Evolutionary conservation across 768 basidiomycete genomes (phyloP).

Genomic region (Neoboletus subvelutipes): DNA sequence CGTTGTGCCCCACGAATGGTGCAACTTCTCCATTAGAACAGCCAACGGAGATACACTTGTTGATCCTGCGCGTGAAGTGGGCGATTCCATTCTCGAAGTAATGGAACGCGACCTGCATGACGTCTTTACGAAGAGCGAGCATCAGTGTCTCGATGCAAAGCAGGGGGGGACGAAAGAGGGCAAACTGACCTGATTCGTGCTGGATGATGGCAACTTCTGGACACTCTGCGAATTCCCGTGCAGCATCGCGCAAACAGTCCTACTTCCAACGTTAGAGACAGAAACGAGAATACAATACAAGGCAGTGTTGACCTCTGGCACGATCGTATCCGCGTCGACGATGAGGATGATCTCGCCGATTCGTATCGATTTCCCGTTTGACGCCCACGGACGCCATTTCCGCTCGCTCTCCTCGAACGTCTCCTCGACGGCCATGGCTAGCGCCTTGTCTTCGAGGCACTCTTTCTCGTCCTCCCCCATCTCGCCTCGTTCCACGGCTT

Average conservation of each 20-base stretch:
- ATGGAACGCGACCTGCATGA: conserved; percentile 87
- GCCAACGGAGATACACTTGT: conserved; percentile 77
- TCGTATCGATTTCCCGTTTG: conserved; percentile 71
- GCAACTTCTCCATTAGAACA: conserved; percentile 75
- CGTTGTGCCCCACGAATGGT: conserved; percentile 86
- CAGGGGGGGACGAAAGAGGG: conserved; percentile 2
- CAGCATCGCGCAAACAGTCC: conserved; percentile 91
- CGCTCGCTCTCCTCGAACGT: conserved; percentile 57
- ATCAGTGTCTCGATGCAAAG: conserved; percentile 24
- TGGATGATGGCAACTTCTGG: conserved; percentile 92
- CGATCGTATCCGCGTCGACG: conserved; percentile 86
- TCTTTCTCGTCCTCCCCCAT: conserved; percentile 39
- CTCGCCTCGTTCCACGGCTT: conserved; percentile 38
- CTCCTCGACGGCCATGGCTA: conserved; percentile 74
- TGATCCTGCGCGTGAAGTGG: conserved; percentile 90
- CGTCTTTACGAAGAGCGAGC: conserved; percentile 45
- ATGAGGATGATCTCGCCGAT: conserved; percentile 81
- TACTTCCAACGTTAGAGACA: conserved; percentile 22
- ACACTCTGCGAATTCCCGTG: conserved; percentile 76
- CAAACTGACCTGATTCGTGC: conserved; percentile 67
- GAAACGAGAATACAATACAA: not conserved
- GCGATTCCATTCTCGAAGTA: conserved; percentile 93
- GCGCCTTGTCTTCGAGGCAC: conserved; percentile 64
- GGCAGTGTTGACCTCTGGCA: conserved; percentile 54
- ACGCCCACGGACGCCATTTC: conserved; percentile 72